phyloP scores from a whole-genome alignment of 1,139 yeast genomes.

The Diutina scorzettiae region DNA sequence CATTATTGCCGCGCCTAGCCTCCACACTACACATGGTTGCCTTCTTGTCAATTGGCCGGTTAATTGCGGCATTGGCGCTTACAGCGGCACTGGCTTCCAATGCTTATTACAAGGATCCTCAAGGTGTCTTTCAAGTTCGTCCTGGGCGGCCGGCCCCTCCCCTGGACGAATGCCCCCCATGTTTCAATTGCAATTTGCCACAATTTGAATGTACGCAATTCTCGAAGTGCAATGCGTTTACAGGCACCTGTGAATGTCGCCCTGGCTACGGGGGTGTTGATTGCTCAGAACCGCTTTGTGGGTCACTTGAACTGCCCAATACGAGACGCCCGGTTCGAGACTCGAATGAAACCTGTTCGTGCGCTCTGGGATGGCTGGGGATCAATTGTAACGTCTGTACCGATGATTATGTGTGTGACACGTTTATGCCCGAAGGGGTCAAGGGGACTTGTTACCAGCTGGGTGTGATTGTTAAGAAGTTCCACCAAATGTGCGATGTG shows the following conservation, averaged over 20 bases:
- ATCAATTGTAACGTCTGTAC: slow-evolving; percentile 84
- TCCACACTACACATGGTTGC: neutral
- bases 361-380: slow-evolving; percentile 85
- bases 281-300: slow-evolving; percentile 85
- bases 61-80: neutral
- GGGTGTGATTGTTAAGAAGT: slow-evolving; percentile 73
- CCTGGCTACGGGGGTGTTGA: slow-evolving; percentile 92
- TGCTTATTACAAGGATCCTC: neutral
- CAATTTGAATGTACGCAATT: slow-evolving; percentile 85
- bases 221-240: slow-evolving; percentile 71
- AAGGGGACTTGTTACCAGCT: slow-evolving; percentile 81
- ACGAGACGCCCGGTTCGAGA: slow-evolving; percentile 50
- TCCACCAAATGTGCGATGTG: slow-evolving; percentile 90
- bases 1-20: too few species aligned
- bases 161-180: slow-evolving; percentile 53
- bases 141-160: slow-evolving; percentile 6
- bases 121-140: neutral
- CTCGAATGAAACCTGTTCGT: slow-evolving; percentile 43
- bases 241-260: slow-evolving; percentile 88
- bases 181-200: slow-evolving; percentile 90
- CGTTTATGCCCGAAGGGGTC: slow-evolving; percentile 80
- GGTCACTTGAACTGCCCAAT: slow-evolving; percentile 58
- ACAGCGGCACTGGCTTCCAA: neutral
- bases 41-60: neutral
- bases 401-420: slow-evolving; percentile 62